Conservation (phyloP, 2,329 filamentous ascomycete genomes). For the Akanthomyces uredinophilus region DNA sequence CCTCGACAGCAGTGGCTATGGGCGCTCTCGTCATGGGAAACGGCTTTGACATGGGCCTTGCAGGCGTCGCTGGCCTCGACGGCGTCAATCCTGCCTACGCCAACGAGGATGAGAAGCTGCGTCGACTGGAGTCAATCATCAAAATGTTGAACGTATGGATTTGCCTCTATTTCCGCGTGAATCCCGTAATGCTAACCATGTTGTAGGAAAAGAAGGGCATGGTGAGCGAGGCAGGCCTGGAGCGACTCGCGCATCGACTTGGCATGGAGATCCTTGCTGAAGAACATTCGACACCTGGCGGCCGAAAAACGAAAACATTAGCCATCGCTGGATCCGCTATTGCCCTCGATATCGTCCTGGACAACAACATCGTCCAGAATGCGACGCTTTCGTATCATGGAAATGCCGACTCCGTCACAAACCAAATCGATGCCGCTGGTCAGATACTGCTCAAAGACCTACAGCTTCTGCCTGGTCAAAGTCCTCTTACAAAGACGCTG, state of each 20-base stretch:
- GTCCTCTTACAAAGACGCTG: constrained; percentile 64
- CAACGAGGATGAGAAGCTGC: constrained; percentile 50
- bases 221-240: constrained; percentile 70
- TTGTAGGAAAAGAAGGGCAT: constrained; percentile 48
- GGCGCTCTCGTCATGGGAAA: constrained; percentile 48
- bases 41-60: constrained; percentile 48
- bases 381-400: constrained; percentile 61
- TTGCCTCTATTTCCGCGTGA: constrained; percentile 16
- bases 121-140: constrained; percentile 48
- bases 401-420: constrained; percentile 52
- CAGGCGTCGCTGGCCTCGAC: constrained; percentile 44
- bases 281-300: constrained; percentile 40
- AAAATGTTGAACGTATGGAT: constrained; percentile 41
- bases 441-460: constrained; percentile 63
- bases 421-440: constrained; percentile 56
- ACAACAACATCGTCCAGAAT: constrained; percentile 56
- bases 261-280: constrained; percentile 63
- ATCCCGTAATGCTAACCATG: constrained; percentile 11
- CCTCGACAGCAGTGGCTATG: constrained; percentile 57
- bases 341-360: constrained; percentile 56
- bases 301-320: constrained; percentile 48
- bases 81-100: constrained; percentile 34
- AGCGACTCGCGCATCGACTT: constrained; percentile 61
- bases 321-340: constrained; percentile 59
- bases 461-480: constrained; percentile 52